Base-by-base conservation (phyloP, 257 asterid genomes). In the Penstemon barbatus region DNA sequence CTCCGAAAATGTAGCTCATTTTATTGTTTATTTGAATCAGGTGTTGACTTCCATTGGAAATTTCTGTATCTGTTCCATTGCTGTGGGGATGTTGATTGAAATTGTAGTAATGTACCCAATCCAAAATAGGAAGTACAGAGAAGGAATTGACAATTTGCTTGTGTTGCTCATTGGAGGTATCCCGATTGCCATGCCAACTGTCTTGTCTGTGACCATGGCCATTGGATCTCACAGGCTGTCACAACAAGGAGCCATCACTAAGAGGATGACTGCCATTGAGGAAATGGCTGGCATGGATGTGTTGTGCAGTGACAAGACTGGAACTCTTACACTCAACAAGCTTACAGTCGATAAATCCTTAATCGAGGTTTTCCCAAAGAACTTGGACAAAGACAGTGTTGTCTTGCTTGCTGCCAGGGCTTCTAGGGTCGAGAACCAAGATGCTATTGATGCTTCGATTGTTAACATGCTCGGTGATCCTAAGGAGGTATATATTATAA, bases 201-300 rank as follows among this genome's bases (percentile, higher is more conserved):
- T 91, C 15, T 66, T 91, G 83, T 91, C 97, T 0, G 97, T 91
- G 42, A 91, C 97, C 37, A 91, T 91, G 98, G 98, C 98, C 19
- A 92, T 92, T n/a, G 98, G 96, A 51, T 92, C 97, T 19, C 97
- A 89, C 63, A 68, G 98, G 43, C 88, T 92, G 4, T 88, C 98
- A 4, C 84, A 92, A 8, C 98, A 92, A 78, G 98, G 98, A 1
- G 98, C 98, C 81, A 92, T 92, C 67, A 92, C 98, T 37, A 92
- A 92, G 85, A 87, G 98, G 76, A 92, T 92, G 97, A 89, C 98
- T n/a, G 98, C 98, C 57, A 92, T 92, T 61, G 98, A 91, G 82
- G 97, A 91, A 62, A 86, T 91, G 97, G 96, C 96, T 6, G 97
- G 96, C 45, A 91, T 89, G 97, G 96, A 92, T 67, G 97, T 92